phyloP scores from a whole-genome alignment of 1,284 basidiomycete species.

The Inonotus obliquus region DNA sequence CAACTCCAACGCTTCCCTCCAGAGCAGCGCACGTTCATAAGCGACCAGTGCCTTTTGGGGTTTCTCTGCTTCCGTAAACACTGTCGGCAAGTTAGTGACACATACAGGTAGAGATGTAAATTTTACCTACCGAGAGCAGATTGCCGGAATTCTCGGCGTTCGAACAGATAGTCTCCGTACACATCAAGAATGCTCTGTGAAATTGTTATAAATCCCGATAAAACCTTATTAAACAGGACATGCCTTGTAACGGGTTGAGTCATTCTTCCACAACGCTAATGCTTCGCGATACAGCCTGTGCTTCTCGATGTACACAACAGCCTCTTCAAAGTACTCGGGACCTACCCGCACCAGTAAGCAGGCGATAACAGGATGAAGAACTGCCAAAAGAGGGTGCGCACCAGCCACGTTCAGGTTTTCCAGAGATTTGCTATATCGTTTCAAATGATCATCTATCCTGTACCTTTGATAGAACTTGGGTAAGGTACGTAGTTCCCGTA shows the following conservation, averaged over 20 bases:
- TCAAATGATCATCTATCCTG: slow-evolving; percentile 91
- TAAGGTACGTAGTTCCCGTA: slow-evolving; percentile 82
- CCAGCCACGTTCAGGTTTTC: slow-evolving; percentile 74
- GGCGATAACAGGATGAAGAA: not conserved
- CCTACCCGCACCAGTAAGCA: slow-evolving; percentile 32
- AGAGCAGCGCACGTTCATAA: slow-evolving; percentile 81
- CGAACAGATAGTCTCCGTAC: slow-evolving; percentile 89
- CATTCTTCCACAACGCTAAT: slow-evolving; percentile 66
- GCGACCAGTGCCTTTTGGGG: slow-evolving; percentile 75
- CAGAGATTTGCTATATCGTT: slow-evolving; percentile 73
- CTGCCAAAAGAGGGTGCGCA: slow-evolving; percentile 23
- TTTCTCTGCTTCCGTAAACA: slow-evolving; percentile 65
- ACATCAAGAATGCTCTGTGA: slow-evolving; percentile 58
- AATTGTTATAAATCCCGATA: not conserved
- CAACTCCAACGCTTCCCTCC: slow-evolving; percentile 89
- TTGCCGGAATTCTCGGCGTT: slow-evolving; percentile 77
- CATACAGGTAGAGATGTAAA: not conserved
- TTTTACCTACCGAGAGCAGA: slow-evolving; percentile 67
- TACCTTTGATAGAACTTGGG: slow-evolving; percentile 84
- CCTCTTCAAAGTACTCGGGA: slow-evolving; percentile 69
- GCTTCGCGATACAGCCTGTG: slow-evolving; percentile 78
- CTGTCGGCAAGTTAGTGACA: slow-evolving; percentile 33
- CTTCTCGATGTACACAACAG: slow-evolving; percentile 73
- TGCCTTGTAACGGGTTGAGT: slow-evolving; percentile 56
- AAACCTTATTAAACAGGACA: slow-evolving; percentile 20